phyloP scores from a whole-genome alignment of 2,329 filamentous ascomycete genomes.

The Davidsoniella virescens region DNA sequence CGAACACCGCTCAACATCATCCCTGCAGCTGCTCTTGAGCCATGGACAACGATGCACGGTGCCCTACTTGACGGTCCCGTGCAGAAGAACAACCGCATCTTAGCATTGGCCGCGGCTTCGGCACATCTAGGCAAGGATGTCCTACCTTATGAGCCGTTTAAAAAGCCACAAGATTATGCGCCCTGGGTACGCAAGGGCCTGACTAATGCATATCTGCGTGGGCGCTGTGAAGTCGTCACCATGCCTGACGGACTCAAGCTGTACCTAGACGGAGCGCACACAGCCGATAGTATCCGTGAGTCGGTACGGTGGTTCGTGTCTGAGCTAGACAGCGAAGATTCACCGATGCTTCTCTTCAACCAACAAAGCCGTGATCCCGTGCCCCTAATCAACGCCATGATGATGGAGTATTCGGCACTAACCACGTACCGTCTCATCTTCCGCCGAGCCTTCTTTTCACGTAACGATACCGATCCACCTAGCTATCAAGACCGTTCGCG shows the following conservation, averaged over 20 bases:
- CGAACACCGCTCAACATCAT: conserved; percentile 28
- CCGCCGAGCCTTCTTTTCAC: conserved; percentile 61
- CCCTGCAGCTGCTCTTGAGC: conserved; percentile 22
- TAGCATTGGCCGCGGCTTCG: conserved; percentile 39
- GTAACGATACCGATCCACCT: conserved; percentile 38
- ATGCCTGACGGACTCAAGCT: conserved; percentile 40
- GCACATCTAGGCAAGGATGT: conserved; percentile 31
- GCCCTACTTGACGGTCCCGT: conserved; percentile 32
- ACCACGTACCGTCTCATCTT: conserved; percentile 34
- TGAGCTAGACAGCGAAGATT: conserved; percentile 21
- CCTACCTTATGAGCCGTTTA: conserved; percentile 13
- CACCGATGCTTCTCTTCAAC: conserved; percentile 64
- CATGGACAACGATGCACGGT: conserved; percentile 26
- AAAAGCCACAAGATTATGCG: conserved; percentile 11
- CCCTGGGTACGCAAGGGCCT: conserved; percentile 46
- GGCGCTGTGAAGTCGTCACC: conserved; percentile 55
- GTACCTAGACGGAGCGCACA: conserved; percentile 82
- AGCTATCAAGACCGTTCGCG: conserved; percentile 17
- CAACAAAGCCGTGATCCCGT: conserved; percentile 72
- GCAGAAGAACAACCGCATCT: conserved; percentile 41
- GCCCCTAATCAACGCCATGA: conserved; percentile 45
- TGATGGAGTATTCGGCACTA: conserved; percentile 33
- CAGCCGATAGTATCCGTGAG: conserved; percentile 62
- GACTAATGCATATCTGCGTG: conserved; percentile 49
- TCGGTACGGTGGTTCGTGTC: conserved; percentile 62